A percentile compares a stretch with the other conserved stretches of the same genome.
These are phyloP conservation scores for Triticum turgidum DNA, from an alignment of 176 grass and related monocot genomes.

Conservation along the genomic window DNA sequence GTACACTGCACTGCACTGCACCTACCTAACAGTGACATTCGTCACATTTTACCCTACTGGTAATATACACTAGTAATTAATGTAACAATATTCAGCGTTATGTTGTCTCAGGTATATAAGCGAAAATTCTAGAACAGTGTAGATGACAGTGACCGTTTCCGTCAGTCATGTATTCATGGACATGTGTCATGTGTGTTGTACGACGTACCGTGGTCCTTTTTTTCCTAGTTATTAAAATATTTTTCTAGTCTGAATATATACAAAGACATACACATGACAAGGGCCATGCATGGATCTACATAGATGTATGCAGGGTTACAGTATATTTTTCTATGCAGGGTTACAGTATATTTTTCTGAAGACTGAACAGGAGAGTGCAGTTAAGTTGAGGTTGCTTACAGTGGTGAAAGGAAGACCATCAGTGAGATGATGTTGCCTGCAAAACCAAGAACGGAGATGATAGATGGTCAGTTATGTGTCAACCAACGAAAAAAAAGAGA, in stretches of 20 bases:
- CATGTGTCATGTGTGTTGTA: not conserved
- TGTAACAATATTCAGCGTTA: not conserved
- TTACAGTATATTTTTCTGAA: not conserved
- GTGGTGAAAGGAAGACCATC: not conserved
- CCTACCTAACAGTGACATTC: not conserved
- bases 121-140: slow-evolving; percentile 17
- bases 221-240: not conserved
- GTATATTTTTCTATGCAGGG: not conserved
- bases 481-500: not conserved
- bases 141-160: slow-evolving; percentile 21
- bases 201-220: not conserved
- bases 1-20: not conserved
- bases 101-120: slow-evolving; percentile 47
- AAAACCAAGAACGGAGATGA: slow-evolving; percentile 5
- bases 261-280: not conserved
- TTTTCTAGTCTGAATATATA: not conserved
- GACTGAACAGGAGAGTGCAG: not conserved
- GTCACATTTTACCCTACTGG: not conserved
- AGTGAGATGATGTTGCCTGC: slow-evolving; percentile 39
- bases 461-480: not conserved
- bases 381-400: not conserved
- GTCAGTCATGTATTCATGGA: not conserved
- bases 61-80: not conserved
- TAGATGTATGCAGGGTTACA: not conserved
- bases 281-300: not conserved